These are phyloP conservation scores for Lagerstroemia speciosa DNA, from an alignment of 345 rosid genomes.

Conservation along the genomic window DNA sequence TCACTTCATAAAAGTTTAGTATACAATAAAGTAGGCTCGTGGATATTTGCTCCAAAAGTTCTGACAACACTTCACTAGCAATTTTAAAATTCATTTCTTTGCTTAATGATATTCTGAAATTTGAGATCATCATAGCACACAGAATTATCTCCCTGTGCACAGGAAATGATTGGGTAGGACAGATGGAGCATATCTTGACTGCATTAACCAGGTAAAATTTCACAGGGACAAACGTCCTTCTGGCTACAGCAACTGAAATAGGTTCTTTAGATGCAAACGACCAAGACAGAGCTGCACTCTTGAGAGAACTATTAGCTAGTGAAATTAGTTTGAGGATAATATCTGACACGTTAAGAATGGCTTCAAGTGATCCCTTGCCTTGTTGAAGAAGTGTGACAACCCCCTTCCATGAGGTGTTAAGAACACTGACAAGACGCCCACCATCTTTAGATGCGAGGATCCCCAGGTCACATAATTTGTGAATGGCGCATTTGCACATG, in stretches of 20 bases:
- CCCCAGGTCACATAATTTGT: slow-evolving; percentile 60
- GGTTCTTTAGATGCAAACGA: slow-evolving; percentile 42
- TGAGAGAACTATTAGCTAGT: slow-evolving; percentile 51
- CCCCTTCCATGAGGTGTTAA: slow-evolving; percentile 91
- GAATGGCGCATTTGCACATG: slow-evolving; percentile 38
- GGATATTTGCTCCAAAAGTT: slow-evolving; percentile 68
- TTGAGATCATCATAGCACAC: slow-evolving; percentile 49
- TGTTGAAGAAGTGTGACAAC: slow-evolving; percentile 74
- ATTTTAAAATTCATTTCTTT: slow-evolving; percentile 34
- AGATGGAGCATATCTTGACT: slow-evolving; percentile 59
- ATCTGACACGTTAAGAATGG: slow-evolving; percentile 46
- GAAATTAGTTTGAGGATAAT: slow-evolving; percentile 54
- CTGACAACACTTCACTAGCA: slow-evolving; percentile 59
- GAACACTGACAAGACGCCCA: slow-evolving; percentile 77
- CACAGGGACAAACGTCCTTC: slow-evolving; percentile 75
- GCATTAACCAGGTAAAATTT: slow-evolving; percentile 84
- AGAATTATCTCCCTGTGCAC: slow-evolving; percentile 46
- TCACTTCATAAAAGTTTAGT: slow-evolving; percentile 46
- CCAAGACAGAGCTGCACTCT: slow-evolving; percentile 66
- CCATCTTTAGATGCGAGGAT: slow-evolving; percentile 68
- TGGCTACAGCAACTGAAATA: slow-evolving; percentile 62
- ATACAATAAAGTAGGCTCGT: slow-evolving; percentile 50
- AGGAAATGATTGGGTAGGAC: slow-evolving; percentile 54
- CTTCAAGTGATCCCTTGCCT: slow-evolving; percentile 39
- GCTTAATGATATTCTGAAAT: slow-evolving; percentile 46